Evolutionary conservation across 1,139 yeast species (phyloP).

Genomic region (Protomyces lactucae-debilis): DNA sequence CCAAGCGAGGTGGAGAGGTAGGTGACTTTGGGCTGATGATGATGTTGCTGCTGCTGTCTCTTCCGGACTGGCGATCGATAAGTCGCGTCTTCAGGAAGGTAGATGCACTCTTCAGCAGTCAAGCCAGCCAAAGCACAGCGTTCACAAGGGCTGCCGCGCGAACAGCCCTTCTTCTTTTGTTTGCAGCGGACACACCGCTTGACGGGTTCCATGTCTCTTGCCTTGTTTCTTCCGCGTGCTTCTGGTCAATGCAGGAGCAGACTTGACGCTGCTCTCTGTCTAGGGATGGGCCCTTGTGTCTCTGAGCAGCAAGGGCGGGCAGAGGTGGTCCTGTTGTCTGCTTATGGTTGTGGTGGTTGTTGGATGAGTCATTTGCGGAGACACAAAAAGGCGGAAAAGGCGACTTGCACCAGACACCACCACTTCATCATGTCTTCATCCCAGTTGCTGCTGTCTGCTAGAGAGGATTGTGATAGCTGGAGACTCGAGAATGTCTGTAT

Average conservation of each 20-base stretch:
- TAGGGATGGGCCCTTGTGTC: too few species aligned
- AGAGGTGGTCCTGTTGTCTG: background rate
- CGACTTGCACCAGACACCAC: too few species aligned
- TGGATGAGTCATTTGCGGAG: background rate
- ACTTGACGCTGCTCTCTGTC: too few species aligned
- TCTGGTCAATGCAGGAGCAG: too few species aligned
- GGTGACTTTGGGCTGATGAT: background rate
- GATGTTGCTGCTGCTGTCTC: background rate
- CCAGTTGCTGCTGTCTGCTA: too few species aligned
- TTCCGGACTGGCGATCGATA: constrained; percentile 1
- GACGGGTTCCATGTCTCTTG: constrained; percentile 11
- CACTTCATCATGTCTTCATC: too few species aligned
- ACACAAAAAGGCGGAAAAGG: background rate
- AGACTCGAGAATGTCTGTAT: too few species aligned
- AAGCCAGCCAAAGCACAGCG: constrained; percentile 24
- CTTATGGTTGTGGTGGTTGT: background rate
- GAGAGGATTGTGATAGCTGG: too few species aligned
- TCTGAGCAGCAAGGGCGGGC: too few species aligned
- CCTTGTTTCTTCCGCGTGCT: too few species aligned
- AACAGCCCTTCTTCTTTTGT: constrained; percentile 26
- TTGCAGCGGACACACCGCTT: constrained; percentile 23
- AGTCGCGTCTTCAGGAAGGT: constrained; percentile 22
- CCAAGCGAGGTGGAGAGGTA: background rate
- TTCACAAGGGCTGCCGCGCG: constrained; percentile 23
- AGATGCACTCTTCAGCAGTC: constrained; percentile 18